These are phyloP conservation scores for Phoma sp. DNA, from an alignment of 2,329 filamentous ascomycete genomes.

Conservation along the genomic window DNA sequence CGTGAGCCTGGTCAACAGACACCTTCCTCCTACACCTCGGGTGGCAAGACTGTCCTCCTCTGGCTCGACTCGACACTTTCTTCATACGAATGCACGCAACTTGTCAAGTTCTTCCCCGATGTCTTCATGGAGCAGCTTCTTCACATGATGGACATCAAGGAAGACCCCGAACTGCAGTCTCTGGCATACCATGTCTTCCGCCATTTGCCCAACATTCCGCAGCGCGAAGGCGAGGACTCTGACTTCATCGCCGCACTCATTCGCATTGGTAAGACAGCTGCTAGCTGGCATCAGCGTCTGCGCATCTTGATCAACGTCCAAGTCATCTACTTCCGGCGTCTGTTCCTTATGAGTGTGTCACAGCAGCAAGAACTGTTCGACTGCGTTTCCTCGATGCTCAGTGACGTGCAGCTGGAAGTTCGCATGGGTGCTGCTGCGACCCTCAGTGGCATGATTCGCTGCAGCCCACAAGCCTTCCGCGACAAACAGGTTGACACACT, in stretches of 20 bases:
- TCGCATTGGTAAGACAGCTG: slow-evolving; percentile 81
- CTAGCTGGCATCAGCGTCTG: slow-evolving; percentile 94
- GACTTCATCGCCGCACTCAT: slow-evolving; percentile 87
- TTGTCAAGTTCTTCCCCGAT: slow-evolving; percentile 89
- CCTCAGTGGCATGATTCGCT: slow-evolving; percentile 96
- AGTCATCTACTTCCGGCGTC: slow-evolving; percentile 94
- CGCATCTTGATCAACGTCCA: slow-evolving; percentile 98
- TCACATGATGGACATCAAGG: slow-evolving; percentile 99
- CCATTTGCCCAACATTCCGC: slow-evolving; percentile 93
- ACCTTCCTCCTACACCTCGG: slow-evolving; percentile 91
- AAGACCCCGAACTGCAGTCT: slow-evolving; percentile 93
- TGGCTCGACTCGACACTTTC: slow-evolving; percentile 94
- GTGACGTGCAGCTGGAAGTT: slow-evolving; percentile 91
- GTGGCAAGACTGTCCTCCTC: slow-evolving; percentile 91
- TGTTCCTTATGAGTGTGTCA: slow-evolving; percentile 80
- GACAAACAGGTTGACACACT: slow-evolving; percentile 78
- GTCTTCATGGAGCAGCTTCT: slow-evolving; percentile 90
- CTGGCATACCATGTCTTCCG: slow-evolving; percentile 97
- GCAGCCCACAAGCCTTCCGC: slow-evolving; percentile 82
- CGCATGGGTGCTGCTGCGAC: slow-evolving; percentile 92
- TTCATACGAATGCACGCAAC: slow-evolving; percentile 89
- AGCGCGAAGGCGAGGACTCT: slow-evolving; percentile 83
- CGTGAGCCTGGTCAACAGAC: slow-evolving; percentile 88
- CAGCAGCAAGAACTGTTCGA: slow-evolving; percentile 85
- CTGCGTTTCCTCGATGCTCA: slow-evolving; percentile 94